Percentiles rank a stretch among this genome's conserved stretches.
Conservation (phyloP, 2,329 filamentous ascomycete species). For the Verticillium nubilum region DNA sequence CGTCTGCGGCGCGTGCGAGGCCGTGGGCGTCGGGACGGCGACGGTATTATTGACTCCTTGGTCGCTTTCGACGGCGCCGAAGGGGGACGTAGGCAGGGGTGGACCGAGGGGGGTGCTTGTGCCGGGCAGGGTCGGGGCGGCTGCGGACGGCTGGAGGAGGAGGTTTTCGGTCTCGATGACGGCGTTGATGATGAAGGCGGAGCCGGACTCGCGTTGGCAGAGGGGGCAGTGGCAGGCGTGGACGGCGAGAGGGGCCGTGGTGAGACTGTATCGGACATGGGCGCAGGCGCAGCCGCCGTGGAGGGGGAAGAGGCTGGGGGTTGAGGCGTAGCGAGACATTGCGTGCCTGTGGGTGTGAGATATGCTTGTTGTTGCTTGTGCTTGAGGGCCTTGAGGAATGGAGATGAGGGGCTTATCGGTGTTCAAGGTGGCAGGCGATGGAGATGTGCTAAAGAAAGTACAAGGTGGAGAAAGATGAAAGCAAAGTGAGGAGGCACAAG, state of each 20-base stretch:
- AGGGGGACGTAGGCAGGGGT: background rate
- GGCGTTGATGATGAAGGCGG: slow-evolving; percentile 32
- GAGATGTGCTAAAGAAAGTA: no score
- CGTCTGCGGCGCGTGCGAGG: slow-evolving; percentile 32
- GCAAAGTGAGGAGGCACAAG: no score
- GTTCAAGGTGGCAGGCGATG: no score
- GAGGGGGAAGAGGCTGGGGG: slow-evolving; percentile 16
- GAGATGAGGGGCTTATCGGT: no score
- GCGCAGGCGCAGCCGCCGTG: slow-evolving; percentile 59
- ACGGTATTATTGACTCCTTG: background rate
- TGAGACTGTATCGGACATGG: slow-evolving; percentile 61
- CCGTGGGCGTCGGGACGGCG: slow-evolving; percentile 27
- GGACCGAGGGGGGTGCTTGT: slow-evolving; percentile 5
- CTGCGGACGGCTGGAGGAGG: slow-evolving; percentile 19
- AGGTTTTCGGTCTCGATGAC: slow-evolving; percentile 33
- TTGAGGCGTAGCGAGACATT: slow-evolving; percentile 6
- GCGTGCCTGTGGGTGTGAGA: background rate
- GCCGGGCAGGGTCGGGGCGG: slow-evolving; percentile 15
- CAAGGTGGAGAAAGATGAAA: no score
- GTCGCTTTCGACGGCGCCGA: background rate
- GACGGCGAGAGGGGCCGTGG: slow-evolving; percentile 43
- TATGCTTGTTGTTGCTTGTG: no score
- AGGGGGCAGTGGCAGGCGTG: slow-evolving; percentile 42
- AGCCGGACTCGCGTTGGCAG: slow-evolving; percentile 40
- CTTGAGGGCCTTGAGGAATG: no score